Percentiles rank a stretch among this genome's conserved stretches.
Evolutionary conservation across 2,329 filamentous ascomycete genomes (phyloP).

Genomic region (Pseudocercospora fuligena): DNA sequence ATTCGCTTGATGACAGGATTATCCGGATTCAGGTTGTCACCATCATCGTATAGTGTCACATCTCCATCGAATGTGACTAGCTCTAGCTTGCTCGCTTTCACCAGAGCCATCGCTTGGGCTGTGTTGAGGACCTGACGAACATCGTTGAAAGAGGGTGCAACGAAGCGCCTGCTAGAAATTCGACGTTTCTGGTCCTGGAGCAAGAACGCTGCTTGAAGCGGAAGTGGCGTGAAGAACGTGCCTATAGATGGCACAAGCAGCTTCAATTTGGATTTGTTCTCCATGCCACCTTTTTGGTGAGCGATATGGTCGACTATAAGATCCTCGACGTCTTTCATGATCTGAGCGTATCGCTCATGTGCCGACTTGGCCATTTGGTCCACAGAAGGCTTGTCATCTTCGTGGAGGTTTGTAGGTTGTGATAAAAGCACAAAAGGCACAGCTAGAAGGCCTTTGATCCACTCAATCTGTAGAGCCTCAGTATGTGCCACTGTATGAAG

Average conservation of each 20-base stretch:
- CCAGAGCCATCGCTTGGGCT: constrained; percentile 90
- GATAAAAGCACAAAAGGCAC: constrained; percentile 97
- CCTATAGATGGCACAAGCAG: constrained; percentile 89
- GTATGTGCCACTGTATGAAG: constrained; percentile 47
- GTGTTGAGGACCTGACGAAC: constrained; percentile 92
- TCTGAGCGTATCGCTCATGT: constrained; percentile 88
- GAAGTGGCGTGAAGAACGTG: constrained; percentile 88
- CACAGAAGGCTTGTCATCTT: constrained; percentile 68
- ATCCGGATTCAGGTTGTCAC: constrained; percentile 72
- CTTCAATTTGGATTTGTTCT: constrained; percentile 77
- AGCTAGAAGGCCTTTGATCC: constrained; percentile 88
- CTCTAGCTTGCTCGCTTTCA: constrained; percentile 72
- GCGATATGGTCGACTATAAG: constrained; percentile 90
- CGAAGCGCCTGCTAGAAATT: constrained; percentile 90
- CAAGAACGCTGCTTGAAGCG: constrained; percentile 70
- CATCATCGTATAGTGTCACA: constrained; percentile 87
- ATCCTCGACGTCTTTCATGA: constrained; percentile 89
- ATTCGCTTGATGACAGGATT: constrained; percentile 77
- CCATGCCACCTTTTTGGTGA: constrained; percentile 65
- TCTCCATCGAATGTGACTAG: constrained; percentile 97
- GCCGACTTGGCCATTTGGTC: constrained; percentile 73
- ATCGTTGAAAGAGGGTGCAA: constrained; percentile 96
- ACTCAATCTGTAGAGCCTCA: constrained; percentile 49
- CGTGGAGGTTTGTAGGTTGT: constrained; percentile 86
- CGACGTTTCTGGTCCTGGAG: constrained; percentile 84